Conservation (phyloP, 257 asterid genomes). For the Paulownia fortunei region DNA sequence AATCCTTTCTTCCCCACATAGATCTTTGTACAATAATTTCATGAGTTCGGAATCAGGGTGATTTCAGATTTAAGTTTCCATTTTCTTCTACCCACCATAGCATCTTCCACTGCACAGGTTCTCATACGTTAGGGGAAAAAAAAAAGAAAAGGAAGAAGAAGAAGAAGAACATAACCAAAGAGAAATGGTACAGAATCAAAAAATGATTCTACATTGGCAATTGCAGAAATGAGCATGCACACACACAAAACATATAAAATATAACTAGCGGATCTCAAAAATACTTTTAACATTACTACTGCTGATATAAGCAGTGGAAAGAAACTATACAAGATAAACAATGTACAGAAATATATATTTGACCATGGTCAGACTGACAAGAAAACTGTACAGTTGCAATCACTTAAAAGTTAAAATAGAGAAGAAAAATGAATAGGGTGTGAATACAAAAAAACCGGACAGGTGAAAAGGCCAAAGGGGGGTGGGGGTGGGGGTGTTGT, state of each 20-base stretch:
- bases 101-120: slow-evolving; percentile 54
- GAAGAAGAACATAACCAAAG: slow-evolving; percentile 1
- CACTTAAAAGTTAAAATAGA: slow-evolving; percentile 3
- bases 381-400: slow-evolving; percentile 16
- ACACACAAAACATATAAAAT: not conserved
- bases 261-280: not conserved
- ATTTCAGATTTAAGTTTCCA: slow-evolving; percentile 86
- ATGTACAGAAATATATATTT: too few relatives aligned
- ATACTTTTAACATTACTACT: not conserved
- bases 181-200: not conserved
- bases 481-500: too few relatives aligned
- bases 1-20: slow-evolving; percentile 67
- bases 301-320: not conserved
- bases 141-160: not conserved
- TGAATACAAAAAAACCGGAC: slow-evolving; percentile 9
- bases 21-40: slow-evolving; percentile 71
- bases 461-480: slow-evolving; percentile 5
- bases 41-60: slow-evolving; percentile 69
- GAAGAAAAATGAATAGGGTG: not conserved
- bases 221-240: not conserved
- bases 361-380: not conserved
- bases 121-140: not conserved
- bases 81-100: slow-evolving; percentile 43
- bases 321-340: slow-evolving; percentile 14
- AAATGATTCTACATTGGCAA: not conserved